Evolutionary conservation across 768 basidiomycete species (phyloP), one percentile per base, ranked within the genome.

Genomic region (Naematelia encephala): DNA sequence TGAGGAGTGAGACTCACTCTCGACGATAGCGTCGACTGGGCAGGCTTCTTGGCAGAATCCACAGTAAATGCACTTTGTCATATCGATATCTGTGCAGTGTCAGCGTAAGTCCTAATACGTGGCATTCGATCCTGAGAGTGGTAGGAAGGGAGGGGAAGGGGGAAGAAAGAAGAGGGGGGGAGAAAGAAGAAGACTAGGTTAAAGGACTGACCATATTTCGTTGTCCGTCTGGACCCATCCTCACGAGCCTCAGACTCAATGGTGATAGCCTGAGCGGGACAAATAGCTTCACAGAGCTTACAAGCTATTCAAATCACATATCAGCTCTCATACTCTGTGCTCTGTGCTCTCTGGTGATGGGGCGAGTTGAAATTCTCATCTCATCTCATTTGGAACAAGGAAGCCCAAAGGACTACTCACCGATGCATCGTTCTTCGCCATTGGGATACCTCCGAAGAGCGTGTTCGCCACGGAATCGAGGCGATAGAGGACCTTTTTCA

Each of bases 31-130:
- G 79, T 98, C 96, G 57, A 98, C 96, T 1, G 96, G 96, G 77
- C 96, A 99, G 27, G 96, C 96, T 80, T 98, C 96, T 79, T 98
- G 94, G 78, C 96, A 98, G 83, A 97, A 98, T 54, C 96, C 96
- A 79, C 96, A 99, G 82, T 99, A 99, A 73, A 99, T 99, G 80
- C 96, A 98, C 82, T 82, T 98, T 60, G 96, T 99, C 96, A 99
- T 99, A 78, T 99, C 96, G 70, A 98, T 92, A 80, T 98, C 91
- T 93, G 1, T 2, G 4, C 11, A 50, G 46, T 45, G 19, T 44
- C 29, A 45, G 56, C 42, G 21, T 23, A 65, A 26, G 53, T 52
- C 48, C 43, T 21, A 11, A 47, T 26, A 47, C n/a, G 27, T 56
- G 43, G 23, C 46, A 21, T 4, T 51, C 28, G 57, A 25, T 23